Conservation (phyloP, 2,329 filamentous ascomycete genomes). For the Epichloe festucae region DNA sequence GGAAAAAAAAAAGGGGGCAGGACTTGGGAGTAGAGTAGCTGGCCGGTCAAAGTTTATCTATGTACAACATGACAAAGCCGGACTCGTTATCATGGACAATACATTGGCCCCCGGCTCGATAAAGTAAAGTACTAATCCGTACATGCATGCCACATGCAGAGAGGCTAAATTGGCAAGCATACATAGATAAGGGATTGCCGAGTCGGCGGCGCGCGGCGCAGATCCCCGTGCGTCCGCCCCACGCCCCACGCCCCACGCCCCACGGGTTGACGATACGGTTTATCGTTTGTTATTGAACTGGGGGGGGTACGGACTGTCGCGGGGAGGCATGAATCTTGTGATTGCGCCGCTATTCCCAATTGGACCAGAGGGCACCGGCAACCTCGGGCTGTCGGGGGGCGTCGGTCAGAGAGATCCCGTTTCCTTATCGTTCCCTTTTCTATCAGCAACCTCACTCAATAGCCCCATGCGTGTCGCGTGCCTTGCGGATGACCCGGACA, state of each 20-base stretch:
- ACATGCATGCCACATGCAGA: background rate
- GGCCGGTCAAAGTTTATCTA: background rate
- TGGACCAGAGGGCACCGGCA: background rate
- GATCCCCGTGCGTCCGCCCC: background rate
- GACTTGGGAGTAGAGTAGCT: background rate
- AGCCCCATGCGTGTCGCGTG: no score
- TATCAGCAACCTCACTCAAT: no score
- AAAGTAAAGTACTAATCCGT: no score
- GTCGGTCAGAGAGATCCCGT: no score
- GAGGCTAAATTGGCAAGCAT: background rate
- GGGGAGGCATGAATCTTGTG: no score
- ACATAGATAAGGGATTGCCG: slow-evolving; percentile 3
- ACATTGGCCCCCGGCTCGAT: background rate
- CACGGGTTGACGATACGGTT: no score
- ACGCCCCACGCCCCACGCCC: no score
- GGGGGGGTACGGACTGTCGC: no score
- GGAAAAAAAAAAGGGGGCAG: no score
- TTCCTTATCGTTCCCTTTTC: no score
- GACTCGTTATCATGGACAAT: background rate
- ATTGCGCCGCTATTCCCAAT: no score
- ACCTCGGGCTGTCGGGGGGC: background rate
- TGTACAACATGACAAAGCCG: background rate
- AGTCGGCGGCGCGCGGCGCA: slow-evolving; percentile 1
- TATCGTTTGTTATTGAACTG: no score
- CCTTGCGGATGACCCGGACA: background rate